These are phyloP conservation scores for Penicilliopsis zonata DNA, from an alignment of 495 filamentous ascomycete species.

Conservation along the genomic window DNA sequence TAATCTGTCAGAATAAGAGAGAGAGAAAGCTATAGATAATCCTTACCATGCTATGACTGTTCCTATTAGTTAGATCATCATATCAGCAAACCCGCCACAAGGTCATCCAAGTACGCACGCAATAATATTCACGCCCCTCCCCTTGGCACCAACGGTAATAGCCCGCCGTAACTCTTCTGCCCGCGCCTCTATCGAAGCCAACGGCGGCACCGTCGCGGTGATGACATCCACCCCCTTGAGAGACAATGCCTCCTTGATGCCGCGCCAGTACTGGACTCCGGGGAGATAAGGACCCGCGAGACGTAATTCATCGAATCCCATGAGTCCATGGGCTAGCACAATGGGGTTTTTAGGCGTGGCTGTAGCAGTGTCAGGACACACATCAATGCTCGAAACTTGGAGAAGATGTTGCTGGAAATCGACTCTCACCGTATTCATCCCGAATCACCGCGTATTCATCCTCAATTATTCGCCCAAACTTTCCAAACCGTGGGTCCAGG, in stretches of 20 bases:
- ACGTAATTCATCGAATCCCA: slow-evolving; percentile 80
- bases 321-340: slow-evolving; percentile 78
- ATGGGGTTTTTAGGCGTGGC: slow-evolving; percentile 58
- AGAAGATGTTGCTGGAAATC: no score
- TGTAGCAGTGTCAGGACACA: slow-evolving; percentile 8
- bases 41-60: slow-evolving; percentile 65
- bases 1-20: background rate
- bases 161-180: slow-evolving; percentile 52
- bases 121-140: slow-evolving; percentile 77
- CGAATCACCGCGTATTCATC: slow-evolving; percentile 67
- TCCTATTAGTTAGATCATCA: background rate
- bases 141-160: slow-evolving; percentile 53
- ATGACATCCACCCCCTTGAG: slow-evolving; percentile 70
- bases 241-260: slow-evolving; percentile 66
- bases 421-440: slow-evolving; percentile 51
- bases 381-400: no score
- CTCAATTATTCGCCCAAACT: slow-evolving; percentile 55
- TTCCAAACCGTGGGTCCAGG: slow-evolving; percentile 47
- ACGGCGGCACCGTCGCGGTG: slow-evolving; percentile 66
- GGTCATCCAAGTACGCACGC: slow-evolving; percentile 48
- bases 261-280: slow-evolving; percentile 81
- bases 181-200: slow-evolving; percentile 65
- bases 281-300: slow-evolving; percentile 61
- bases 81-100: slow-evolving; percentile 5
- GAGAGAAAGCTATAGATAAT: background rate